Conservation (phyloP, 2,329 filamentous ascomycete species). For the Penicillium sp. region DNA sequence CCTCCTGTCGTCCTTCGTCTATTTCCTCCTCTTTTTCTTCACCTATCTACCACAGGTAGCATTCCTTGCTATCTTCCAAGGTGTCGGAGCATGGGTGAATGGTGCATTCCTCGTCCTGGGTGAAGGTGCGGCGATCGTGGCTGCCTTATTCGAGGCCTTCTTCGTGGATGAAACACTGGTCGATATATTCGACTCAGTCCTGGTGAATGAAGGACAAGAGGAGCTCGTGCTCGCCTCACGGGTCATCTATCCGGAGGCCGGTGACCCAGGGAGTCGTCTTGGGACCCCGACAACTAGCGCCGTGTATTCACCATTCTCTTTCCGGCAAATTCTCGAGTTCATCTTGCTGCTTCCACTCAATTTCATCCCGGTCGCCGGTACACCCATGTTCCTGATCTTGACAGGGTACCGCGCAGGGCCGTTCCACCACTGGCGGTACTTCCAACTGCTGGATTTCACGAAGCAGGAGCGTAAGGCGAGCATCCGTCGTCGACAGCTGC, state of each 20-base stretch:
- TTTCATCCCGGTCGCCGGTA: constrained; percentile 81
- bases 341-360: constrained; percentile 81
- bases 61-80: constrained; percentile 88
- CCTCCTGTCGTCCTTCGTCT: constrained; percentile 80
- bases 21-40: constrained; percentile 85
- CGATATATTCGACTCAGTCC: constrained; percentile 82
- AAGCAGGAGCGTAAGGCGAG: constrained; percentile 76
- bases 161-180: constrained; percentile 80
- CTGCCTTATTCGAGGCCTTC: constrained; percentile 76
- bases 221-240: constrained; percentile 72
- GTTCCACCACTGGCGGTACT: constrained; percentile 90
- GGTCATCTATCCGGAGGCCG: constrained; percentile 69
- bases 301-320: constrained; percentile 84
- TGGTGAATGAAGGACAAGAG: constrained; percentile 75
- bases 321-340: constrained; percentile 89
- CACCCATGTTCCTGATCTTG: constrained; percentile 82
- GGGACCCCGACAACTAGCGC: constrained; percentile 79
- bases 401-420: constrained; percentile 88
- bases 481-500: constrained; percentile 71
- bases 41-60: constrained; percentile 88
- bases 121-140: constrained; percentile 66
- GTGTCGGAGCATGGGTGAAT: constrained; percentile 84
- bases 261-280: constrained; percentile 77
- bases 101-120: constrained; percentile 82
- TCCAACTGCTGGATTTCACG: constrained; percentile 75